phyloP scores from a whole-genome alignment of 2,329 filamentous ascomycete species.

The Arthrobotrys entomopaga region DNA sequence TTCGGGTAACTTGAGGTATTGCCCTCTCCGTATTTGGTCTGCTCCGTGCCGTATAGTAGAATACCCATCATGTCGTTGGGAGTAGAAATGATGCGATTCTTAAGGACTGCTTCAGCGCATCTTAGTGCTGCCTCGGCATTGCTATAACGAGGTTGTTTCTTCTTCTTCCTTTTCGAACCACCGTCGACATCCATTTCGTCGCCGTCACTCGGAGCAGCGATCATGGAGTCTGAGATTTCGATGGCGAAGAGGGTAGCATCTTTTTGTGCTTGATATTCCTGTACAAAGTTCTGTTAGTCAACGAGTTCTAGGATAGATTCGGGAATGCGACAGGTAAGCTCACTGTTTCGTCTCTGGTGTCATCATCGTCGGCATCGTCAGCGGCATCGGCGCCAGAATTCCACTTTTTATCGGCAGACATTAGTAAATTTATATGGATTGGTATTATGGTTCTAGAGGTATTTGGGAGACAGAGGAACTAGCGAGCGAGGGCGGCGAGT shows the following conservation, averaged over 20 bases:
- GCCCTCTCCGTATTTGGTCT: constrained; percentile 79
- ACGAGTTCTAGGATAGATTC: constrained; percentile 5
- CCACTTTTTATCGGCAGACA: constrained; percentile 66
- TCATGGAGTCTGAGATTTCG: constrained; percentile 87
- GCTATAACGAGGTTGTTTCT: constrained; percentile 69
- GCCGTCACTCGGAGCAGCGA: constrained; percentile 62
- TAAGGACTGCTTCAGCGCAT: constrained; percentile 94
- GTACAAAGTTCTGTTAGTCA: constrained; percentile 19
- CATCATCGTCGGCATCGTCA: constrained; percentile 78
- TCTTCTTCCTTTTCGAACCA: constrained; percentile 41
- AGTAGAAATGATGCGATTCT: constrained; percentile 96
- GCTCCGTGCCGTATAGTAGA: constrained; percentile 86
- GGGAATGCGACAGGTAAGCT: constrained; percentile 56
- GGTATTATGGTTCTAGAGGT: neutral
- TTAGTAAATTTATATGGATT: constrained; percentile 21
- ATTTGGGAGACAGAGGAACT: neutral
- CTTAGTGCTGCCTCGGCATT: constrained; percentile 85
- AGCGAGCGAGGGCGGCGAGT: constrained; percentile 8
- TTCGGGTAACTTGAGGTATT: constrained; percentile 77
- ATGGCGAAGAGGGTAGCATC: constrained; percentile 99
- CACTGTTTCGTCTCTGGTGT: constrained; percentile 74
- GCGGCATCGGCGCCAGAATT: constrained; percentile 63
- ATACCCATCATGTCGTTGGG: constrained; percentile 98
- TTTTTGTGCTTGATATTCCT: constrained; percentile 91
- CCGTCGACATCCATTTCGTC: constrained; percentile 61